Evolutionary conservation across 1,284 basidiomycete genomes (phyloP).

Genomic region (Irpex rosettiformis): DNA sequence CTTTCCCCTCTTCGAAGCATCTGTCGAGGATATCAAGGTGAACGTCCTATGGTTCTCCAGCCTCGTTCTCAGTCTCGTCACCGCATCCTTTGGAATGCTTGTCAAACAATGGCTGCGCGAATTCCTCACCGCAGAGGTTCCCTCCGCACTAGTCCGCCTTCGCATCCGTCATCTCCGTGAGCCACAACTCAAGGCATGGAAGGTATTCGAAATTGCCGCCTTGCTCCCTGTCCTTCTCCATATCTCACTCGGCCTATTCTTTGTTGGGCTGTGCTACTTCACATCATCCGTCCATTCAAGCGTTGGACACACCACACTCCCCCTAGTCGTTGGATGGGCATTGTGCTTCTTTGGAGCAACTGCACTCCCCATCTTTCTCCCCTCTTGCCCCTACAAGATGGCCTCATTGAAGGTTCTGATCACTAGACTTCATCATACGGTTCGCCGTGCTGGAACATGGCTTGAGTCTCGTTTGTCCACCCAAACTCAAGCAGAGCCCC

Average conservation of each 20-base stretch:
- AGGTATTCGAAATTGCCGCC: slow-evolving; percentile 6
- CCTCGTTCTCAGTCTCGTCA: slow-evolving; percentile 3
- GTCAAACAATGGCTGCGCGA: slow-evolving; percentile 12
- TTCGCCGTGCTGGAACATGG: too few relatives aligned
- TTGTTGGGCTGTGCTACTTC: slow-evolving; percentile 5
- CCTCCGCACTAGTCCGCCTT: neutral
- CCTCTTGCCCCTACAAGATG: neutral
- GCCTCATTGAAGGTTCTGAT: too few relatives aligned
- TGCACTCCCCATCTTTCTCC: neutral
- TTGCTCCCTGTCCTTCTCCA: slow-evolving; percentile 5
- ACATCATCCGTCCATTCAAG: neutral
- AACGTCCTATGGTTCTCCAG: slow-evolving; percentile 10
- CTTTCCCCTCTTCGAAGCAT: neutral
- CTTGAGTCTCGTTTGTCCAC: too few relatives aligned
- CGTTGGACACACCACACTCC: neutral
- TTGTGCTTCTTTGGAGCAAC: neutral
- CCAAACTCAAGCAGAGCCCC: too few relatives aligned
- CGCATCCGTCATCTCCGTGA: slow-evolving; percentile 3
- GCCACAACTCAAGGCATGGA: neutral
- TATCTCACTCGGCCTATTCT: slow-evolving; percentile 5
- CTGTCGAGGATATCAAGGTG: neutral
- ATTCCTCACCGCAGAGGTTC: slow-evolving; percentile 1
- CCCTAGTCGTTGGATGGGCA: neutral
- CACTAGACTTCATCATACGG: too few relatives aligned
- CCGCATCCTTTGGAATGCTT: slow-evolving; percentile 5